Base-by-base conservation (phyloP, 1,139 yeast species). In the Scheffersomyces parashehatae region DNA sequence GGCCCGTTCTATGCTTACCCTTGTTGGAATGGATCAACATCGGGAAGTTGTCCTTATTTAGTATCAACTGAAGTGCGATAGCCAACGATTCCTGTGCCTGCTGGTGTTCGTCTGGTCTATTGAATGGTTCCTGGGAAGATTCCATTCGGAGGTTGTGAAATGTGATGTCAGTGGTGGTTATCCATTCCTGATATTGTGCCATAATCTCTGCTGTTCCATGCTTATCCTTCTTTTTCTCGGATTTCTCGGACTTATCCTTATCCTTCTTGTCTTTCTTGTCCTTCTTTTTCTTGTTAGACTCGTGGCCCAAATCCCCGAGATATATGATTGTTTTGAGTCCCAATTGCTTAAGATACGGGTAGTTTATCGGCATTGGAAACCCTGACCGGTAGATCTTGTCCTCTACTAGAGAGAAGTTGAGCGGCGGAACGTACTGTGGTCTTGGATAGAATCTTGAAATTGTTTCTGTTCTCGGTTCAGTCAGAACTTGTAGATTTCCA, bases 1-100 rank as follows among this genome's bases (percentile, higher is more conserved):
- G 90, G 0, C 98, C 98, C 1, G 89, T 91, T 39, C 99, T 68
- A 60, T 93, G 99, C 62, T 93, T 91, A 7, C 99, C 98, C 66
- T 93, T 93, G 62, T 91, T 89, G 3, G 97, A 88, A 62, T 93
- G 98, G 12, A 93, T 79, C 46, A 93, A 71, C 29, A 91, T 81
- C 1, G 99, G 98, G 59, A 86, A 87, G 62, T 90, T 89, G 26
- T 83, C 79, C 42, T 77, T 73, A 58, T 89, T 85, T 37, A 86
- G 63, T 46, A 88, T 73, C 36, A 88, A 60, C 48, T 80, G 76
- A 41, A 91, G 68, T 0, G 95, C 89, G 24, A 70, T 64, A 14
- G 80, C 72, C 45, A 89, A 73, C 6, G 85, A 79, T 7, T 68
- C 70, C 43, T 69, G 68, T 2, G 76, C 65, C 45, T 65, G 71